Evolutionary conservation across 805 yeast species (phyloP), one percentile per base, ranked within the genome.

Genomic region (Debaryomyces hansenii): DNA sequence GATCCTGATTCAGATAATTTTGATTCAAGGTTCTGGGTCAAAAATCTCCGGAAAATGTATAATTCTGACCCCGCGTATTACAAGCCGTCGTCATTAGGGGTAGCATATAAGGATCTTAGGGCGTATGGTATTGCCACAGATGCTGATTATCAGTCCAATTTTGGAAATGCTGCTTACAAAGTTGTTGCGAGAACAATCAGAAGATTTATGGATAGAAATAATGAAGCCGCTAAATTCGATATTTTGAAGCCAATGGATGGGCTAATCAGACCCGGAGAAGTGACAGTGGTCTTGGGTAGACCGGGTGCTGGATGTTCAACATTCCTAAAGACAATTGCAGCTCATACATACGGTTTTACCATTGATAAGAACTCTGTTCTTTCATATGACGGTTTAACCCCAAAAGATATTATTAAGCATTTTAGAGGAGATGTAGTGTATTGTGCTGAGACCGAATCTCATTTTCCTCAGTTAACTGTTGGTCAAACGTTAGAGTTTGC

Each of bases 281-380:
- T 85, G 38, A 77, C 85, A 5, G 86, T 85, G 41, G 90, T 86
- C 8, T 69, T 86, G 38, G 92, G 92, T 47, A 78, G 90, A 64
- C 92, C 92, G 1, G 92, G 92, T 58, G 80, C 89, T 12, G 90
- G 90, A 52, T 84, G 90, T 61, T 77, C 88, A 3, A 83, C 90
- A 0, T 67, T 84, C 41, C 67, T 84, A 55, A 83, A 83, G 54
- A 76, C 86, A 2, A 69, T 85, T 52, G 80, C 90, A 8, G 84
- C 82, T 28, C 78, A 81, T 45, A 80, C 87, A 5, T 78, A 80
- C 57, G 88, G 88, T 49, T 81, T 80, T 60, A 59, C 75, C 28
- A 55, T 83, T 31, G 80, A 71, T 36, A 47, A 62, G 35, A 74
- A 72, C 24, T 74, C 86, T 1, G 51, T 53, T 5, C 69, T 83